Evolutionary conservation across 1,284 basidiomycete species (phyloP).

Genomic region (Austropuccinia psidii): DNA sequence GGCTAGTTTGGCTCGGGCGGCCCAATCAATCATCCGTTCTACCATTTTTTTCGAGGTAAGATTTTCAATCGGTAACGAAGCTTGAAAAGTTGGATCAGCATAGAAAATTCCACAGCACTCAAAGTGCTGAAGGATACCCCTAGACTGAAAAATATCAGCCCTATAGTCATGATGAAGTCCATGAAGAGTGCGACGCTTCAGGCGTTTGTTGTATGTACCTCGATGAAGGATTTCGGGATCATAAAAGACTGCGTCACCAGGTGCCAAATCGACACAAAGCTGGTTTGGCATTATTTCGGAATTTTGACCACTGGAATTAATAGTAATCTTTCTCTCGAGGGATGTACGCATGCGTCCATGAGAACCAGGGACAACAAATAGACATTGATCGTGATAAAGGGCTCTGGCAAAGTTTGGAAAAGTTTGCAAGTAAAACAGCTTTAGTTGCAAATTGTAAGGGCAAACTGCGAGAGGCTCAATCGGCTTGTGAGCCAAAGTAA

Average conservation of each 20-base stretch:
- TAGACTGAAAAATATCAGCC: background rate
- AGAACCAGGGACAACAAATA: slow-evolving; percentile 20
- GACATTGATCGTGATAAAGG: slow-evolving; percentile 17
- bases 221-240: slow-evolving; percentile 26
- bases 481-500: background rate
- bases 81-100: background rate
- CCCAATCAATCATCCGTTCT: background rate
- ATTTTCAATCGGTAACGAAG: background rate
- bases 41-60: background rate
- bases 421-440: background rate
- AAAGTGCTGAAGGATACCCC: slow-evolving; percentile 25
- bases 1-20: background rate
- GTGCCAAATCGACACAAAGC: background rate
- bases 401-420: background rate
- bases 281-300: background rate
- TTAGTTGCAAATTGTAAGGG: background rate
- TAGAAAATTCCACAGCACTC: slow-evolving; percentile 10
- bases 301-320: background rate
- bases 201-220: background rate
- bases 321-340: slow-evolving; percentile 9
- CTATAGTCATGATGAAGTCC: slow-evolving; percentile 5
- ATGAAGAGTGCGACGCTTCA: slow-evolving; percentile 28
- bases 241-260: slow-evolving; percentile 26
- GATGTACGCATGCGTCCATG: slow-evolving; percentile 13
- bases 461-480: background rate